Evolutionary conservation across 1,139 yeast species (phyloP).

Genomic region (Candida glucosophila): DNA sequence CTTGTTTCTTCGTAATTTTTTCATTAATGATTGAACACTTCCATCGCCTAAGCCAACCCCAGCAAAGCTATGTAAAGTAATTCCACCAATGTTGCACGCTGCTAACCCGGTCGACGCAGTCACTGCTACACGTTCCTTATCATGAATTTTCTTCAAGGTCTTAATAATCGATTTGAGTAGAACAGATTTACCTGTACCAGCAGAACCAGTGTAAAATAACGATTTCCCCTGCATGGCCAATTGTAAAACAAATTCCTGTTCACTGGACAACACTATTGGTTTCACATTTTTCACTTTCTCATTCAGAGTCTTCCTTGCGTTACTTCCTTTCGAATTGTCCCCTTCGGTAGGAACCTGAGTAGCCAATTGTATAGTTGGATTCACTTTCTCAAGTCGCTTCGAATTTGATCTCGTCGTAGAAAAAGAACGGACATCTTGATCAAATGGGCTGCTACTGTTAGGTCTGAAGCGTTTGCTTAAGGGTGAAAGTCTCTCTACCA

Average conservation of each 20-base stretch:
- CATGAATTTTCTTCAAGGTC: constrained; percentile 39
- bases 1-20: constrained; percentile 47
- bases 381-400: constrained; percentile 3
- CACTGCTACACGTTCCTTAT: constrained; percentile 55
- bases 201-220: constrained; percentile 86
- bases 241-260: constrained; percentile 32
- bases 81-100: constrained; percentile 86
- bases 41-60: constrained; percentile 72
- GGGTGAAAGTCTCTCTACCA: too few relatives aligned
- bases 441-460: too few relatives aligned
- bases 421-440: too few relatives aligned
- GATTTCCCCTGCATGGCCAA: constrained; percentile 39
- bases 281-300: constrained; percentile 16
- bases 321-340: constrained; percentile 1
- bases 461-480: too few relatives aligned
- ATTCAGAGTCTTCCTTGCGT: constrained; percentile 1
- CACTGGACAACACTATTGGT: constrained; percentile 30
- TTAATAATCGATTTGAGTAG: constrained; percentile 63
- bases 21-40: constrained; percentile 29
- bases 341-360: constrained; percentile 5
- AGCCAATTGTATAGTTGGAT: constrained; percentile 8
- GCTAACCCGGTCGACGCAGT: constrained; percentile 94
- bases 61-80: constrained; percentile 76
- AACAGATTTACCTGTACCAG: constrained; percentile 93
- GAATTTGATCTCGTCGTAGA: too few relatives aligned